Evolutionary conservation across 164 flowering plant genomes (phyloP).

Genomic region (Chimonanthus praecox): DNA sequence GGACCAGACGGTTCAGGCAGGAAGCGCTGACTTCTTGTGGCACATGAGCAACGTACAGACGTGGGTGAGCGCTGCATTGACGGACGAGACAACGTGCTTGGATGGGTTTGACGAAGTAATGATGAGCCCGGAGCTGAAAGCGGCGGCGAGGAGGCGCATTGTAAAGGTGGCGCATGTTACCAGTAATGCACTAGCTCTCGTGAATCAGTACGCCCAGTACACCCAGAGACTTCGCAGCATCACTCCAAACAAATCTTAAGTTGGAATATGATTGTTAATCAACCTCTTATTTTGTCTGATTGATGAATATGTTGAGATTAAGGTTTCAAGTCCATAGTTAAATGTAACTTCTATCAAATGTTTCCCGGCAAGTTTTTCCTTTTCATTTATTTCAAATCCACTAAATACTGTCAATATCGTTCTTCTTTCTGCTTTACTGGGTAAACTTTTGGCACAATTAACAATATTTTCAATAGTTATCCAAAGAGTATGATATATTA

Average conservation of each 20-base stretch:
- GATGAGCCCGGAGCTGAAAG: slow-evolving; percentile 8
- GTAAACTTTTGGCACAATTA: no score
- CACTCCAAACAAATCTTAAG: background rate
- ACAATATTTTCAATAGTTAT: no score
- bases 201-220: slow-evolving; percentile 22
- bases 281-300: no score
- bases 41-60: slow-evolving; percentile 38
- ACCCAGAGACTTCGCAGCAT: slow-evolving; percentile 6
- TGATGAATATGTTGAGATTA: no score
- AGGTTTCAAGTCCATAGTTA: no score
- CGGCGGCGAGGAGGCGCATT: slow-evolving; percentile 13
- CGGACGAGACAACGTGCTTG: slow-evolving; percentile 33
- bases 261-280: no score
- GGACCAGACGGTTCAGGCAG: slow-evolving; percentile 6
- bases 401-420: no score
- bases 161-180: slow-evolving; percentile 25
- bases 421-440: no score
- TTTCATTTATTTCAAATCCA: no score
- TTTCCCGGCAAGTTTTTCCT: no score
- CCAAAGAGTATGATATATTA: no score
- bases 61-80: slow-evolving; percentile 44
- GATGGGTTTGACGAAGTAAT: slow-evolving; percentile 25
- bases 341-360: no score
- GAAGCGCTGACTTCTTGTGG: slow-evolving; percentile 17
- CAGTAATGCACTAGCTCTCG: slow-evolving; percentile 35